phyloP scores from a whole-genome alignment of 1,284 basidiomycete genomes.

The Ceratobasidium sp. region DNA sequence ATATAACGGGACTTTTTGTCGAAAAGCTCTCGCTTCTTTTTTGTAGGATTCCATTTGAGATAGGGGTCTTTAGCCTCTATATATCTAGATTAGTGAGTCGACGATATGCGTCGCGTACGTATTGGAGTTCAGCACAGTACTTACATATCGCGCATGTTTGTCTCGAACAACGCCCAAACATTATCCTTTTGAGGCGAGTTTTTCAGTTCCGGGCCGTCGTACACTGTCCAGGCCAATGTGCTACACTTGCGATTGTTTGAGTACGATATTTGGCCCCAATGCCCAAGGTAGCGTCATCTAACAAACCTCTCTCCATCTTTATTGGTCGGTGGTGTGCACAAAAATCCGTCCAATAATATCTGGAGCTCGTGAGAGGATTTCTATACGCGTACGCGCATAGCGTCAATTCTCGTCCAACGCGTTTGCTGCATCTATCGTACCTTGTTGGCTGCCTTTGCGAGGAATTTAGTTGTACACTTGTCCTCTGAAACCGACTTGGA shows the following conservation, averaged over 20 bases:
- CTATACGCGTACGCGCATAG: not conserved
- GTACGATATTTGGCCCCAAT: not conserved
- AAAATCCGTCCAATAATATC: not conserved
- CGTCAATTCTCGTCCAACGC: not conserved
- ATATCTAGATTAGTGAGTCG: constrained; percentile 5
- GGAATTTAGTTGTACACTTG: not conserved
- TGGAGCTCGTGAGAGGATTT: constrained; percentile 1
- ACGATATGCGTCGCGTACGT: not conserved
- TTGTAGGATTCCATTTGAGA: constrained; percentile 24
- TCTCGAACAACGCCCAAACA: constrained; percentile 37
- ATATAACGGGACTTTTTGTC: constrained; percentile 26
- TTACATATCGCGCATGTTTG: constrained; percentile 42
- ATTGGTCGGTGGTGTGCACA: constrained; percentile 2
- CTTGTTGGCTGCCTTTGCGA: constrained; percentile 28
- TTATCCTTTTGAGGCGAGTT: constrained; percentile 14
- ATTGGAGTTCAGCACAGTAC: not conserved
- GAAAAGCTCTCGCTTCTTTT: constrained; percentile 36
- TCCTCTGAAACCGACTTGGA: not conserved
- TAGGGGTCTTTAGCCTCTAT: constrained; percentile 30
- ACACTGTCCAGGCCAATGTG: constrained; percentile 22
- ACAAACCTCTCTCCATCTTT: not conserved
- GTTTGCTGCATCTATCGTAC: not conserved
- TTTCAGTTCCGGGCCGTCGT: constrained; percentile 23
- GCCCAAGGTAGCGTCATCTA: not conserved
- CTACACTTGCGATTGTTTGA: not conserved